Base-by-base conservation (phyloP, 106 monocot genomes). In the Acorus calamus region DNA sequence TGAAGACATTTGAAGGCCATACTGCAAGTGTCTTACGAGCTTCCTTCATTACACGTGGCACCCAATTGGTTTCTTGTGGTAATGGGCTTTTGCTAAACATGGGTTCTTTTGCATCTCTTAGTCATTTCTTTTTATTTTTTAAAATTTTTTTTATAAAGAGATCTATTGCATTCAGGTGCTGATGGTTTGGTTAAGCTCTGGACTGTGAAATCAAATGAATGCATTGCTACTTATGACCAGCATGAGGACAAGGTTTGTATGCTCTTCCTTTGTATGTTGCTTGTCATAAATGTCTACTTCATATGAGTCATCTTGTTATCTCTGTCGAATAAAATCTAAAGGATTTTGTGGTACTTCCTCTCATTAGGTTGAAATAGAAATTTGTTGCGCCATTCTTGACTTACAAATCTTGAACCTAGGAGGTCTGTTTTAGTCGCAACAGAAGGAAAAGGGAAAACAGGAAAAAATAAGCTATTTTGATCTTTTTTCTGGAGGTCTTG, bases 171-270 rank as follows among this genome's bases (percentile, higher is more conserved):
- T 77, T 67, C 65, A 96, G 96, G 96, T 69, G 87, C 84, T 74
- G 96, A 96, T 83, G 96, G 96, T 10, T 83, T 96, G 80, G 76
- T 96, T 55, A 96, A 96, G 71, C 67, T 96, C 50, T 96, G 96
- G 96, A 88, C 82, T 44, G 80, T 91, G 6, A 96, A 85, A 63
- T 73, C 91, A 52, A 83, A 74, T 57, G 96, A 96, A 53, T 96
- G 96, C 73, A 72, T 87, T 74, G 84, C 91, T 67, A 91, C 90
- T 56, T 96, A 91, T 79, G 96, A 96, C 73, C 77, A 91, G 49
- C 96, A 96, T 77, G 96, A 87, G 49, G 87, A 80, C 48, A 96
- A 88, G 87, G 83, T 88, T 80, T 11, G 9, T 70, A 10, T 64
- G 28, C 28, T 28, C 28, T 28, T 28, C 28, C 28, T 28, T 28